Conservation (phyloP, 768 basidiomycete genomes). For the Peribolospora kevripleyi region DNA sequence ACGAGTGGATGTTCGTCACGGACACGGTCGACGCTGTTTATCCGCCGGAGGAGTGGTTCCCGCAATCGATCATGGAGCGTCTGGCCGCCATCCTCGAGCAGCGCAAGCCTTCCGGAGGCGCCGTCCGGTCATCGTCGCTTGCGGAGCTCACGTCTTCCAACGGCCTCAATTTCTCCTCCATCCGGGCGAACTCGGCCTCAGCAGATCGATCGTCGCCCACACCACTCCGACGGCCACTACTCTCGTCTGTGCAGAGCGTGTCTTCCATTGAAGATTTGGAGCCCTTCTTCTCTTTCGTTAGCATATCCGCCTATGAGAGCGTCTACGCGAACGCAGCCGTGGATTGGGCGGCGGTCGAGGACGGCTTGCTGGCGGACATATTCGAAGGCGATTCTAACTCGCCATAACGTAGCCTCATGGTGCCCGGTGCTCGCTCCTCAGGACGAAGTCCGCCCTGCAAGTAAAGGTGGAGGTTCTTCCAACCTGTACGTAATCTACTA, state of each 20-base stretch:
- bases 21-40: constrained; percentile 91
- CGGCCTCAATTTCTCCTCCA: background rate
- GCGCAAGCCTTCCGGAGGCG: background rate
- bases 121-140: too few species aligned
- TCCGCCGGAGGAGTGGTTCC: constrained; percentile 54
- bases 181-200: background rate
- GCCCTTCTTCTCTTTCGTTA: constrained; percentile 76
- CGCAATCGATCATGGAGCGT: constrained; percentile 74
- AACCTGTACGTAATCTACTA: too few species aligned
- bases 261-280: constrained; percentile 57
- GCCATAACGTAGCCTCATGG: too few species aligned
- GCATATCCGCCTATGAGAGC: constrained; percentile 69
- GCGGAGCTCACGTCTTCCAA: too few species aligned
- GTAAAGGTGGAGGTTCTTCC: too few species aligned
- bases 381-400: constrained; percentile 34
- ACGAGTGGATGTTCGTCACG: constrained; percentile 97
- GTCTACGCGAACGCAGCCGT: constrained; percentile 61
- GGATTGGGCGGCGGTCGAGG: constrained; percentile 77
- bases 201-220: background rate
- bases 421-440: too few species aligned
- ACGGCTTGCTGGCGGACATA: constrained; percentile 56
- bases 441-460: too few species aligned
- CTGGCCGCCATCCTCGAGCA: constrained; percentile 58
- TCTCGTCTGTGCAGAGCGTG: constrained; percentile 30
- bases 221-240: constrained; percentile 44